Conservation (phyloP, 192 early-diverging fungal genomes). For the Podila epicladia region DNA sequence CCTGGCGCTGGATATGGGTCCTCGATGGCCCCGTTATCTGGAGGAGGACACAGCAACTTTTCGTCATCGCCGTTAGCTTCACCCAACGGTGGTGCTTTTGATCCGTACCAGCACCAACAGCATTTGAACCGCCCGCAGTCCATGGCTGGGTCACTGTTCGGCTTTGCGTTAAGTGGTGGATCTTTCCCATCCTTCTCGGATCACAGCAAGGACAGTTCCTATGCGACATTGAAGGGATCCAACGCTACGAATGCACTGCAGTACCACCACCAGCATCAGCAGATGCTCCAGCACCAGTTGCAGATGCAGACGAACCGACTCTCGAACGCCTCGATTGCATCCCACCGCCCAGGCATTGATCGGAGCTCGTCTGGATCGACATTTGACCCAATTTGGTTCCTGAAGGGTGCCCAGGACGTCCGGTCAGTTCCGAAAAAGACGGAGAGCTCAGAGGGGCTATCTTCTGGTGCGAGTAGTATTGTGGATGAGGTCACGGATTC, state of each 20-base stretch:
- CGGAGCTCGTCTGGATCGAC: constrained; percentile 22
- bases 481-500: neutral
- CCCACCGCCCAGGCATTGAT: constrained; percentile 8
- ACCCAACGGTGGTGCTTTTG: constrained; percentile 22
- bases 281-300: constrained; percentile 36
- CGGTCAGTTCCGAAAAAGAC: neutral
- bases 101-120: constrained; percentile 35
- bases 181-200: constrained; percentile 28
- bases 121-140: constrained; percentile 43
- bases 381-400: constrained; percentile 41
- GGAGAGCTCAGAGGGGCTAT: neutral
- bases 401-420: constrained; percentile 18
- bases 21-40: neutral
- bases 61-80: constrained; percentile 25
- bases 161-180: constrained; percentile 31
- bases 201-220: constrained; percentile 34
- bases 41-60: neutral
- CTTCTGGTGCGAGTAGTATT: neutral
- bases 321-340: constrained; percentile 8
- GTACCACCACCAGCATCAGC: constrained; percentile 38
- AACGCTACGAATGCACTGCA: constrained; percentile 34
- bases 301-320: constrained; percentile 12
- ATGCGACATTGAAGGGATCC: constrained; percentile 34
- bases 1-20: constrained; percentile 10
- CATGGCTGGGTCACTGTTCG: constrained; percentile 42